Evolutionary conservation across 2,329 filamentous ascomycete species (phyloP).

Genomic region (Lasiodiplodia citricola): DNA sequence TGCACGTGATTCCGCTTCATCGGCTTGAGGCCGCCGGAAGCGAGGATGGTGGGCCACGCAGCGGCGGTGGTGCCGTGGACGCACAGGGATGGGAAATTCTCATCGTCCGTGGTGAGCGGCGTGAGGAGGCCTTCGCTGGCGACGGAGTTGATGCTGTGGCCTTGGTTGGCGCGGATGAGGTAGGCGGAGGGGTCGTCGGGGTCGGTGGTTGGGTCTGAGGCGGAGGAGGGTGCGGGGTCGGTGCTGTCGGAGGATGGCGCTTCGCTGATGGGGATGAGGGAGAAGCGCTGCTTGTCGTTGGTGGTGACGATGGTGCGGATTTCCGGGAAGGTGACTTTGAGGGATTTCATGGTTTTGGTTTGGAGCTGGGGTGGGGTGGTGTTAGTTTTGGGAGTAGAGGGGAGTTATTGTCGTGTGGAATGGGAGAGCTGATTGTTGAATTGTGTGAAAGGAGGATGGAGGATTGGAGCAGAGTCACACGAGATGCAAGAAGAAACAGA

Average conservation of each 20-base stretch:
- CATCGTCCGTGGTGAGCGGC: slow-evolving; percentile 59
- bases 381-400: not conserved
- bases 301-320: slow-evolving; percentile 70
- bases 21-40: slow-evolving; percentile 74
- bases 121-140: slow-evolving; percentile 74
- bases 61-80: slow-evolving; percentile 90
- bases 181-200: slow-evolving; percentile 66
- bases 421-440: no score
- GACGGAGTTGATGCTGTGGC: slow-evolving; percentile 76
- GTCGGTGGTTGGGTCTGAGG: slow-evolving; percentile 25
- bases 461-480: no score
- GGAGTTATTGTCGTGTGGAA: no score
- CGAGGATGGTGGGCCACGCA: slow-evolving; percentile 76
- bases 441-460: no score
- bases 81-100: slow-evolving; percentile 67
- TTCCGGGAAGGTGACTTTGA: slow-evolving; percentile 77
- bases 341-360: slow-evolving; percentile 66
- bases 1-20: slow-evolving; percentile 92
- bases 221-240: slow-evolving; percentile 7
- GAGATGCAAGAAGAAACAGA: not conserved
- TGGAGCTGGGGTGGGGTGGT: slow-evolving; percentile 51
- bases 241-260: slow-evolving; percentile 30
- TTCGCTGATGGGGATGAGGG: slow-evolving; percentile 64
- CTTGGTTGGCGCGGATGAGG: slow-evolving; percentile 94
- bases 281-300: slow-evolving; percentile 92